phyloP scores from a whole-genome alignment of 2,329 filamentous ascomycete genomes.

The Penicillium vulpinum region DNA sequence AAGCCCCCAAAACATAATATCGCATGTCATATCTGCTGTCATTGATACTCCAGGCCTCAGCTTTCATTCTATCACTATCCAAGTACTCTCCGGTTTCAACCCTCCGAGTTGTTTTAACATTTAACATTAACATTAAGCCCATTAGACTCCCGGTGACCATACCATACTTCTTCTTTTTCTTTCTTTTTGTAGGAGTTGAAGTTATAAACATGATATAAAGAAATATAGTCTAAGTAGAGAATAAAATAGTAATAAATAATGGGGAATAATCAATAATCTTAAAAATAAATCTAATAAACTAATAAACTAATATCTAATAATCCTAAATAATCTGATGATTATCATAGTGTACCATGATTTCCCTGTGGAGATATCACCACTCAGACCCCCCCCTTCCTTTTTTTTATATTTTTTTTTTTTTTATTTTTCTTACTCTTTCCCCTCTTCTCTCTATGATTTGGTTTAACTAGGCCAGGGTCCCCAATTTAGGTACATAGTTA shows the following conservation, averaged over 20 bases:
- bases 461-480: slow-evolving; percentile 1
- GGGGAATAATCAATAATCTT: neutral
- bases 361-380: slow-evolving; percentile 5
- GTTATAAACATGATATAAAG: neutral
- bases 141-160: slow-evolving; percentile 16
- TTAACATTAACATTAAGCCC: slow-evolving; percentile 17
- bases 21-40: slow-evolving; percentile 14
- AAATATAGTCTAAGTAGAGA: neutral
- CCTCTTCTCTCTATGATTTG: too few relatives aligned
- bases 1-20: slow-evolving; percentile 5
- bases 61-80: neutral
- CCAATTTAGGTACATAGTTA: slow-evolving; percentile 3
- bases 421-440: neutral
- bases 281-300: neutral
- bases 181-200: neutral
- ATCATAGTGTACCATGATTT: neutral
- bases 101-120: slow-evolving; percentile 11
- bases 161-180: neutral
- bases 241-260: neutral
- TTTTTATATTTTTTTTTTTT: neutral
- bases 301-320: neutral
- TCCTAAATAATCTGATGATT: neutral
- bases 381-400: neutral
- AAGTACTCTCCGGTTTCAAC: slow-evolving; percentile 12
- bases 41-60: slow-evolving; percentile 9